Base-by-base conservation (phyloP, 139 green algal species). In the Astrephomene gubernaculifera region DNA sequence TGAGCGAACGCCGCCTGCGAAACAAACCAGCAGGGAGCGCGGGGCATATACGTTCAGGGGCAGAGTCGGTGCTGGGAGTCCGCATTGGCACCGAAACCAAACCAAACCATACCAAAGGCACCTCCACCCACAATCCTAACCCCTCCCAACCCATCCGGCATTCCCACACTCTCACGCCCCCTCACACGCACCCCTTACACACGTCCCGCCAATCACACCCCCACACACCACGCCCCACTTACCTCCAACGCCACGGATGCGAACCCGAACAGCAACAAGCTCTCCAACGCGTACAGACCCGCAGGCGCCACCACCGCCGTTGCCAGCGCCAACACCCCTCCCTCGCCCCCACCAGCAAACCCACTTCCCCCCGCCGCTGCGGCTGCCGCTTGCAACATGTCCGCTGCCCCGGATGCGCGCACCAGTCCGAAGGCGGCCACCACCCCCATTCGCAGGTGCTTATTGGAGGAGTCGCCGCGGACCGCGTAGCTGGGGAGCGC, bases 341-440 rank as follows among this genome's bases (percentile, higher is more conserved):
- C 35, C 38, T 19, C 71, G 9, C 72, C 29, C 25, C 38, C 33
- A n/a, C 8, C 72, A 27, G 35, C 74, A n/a, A n/a, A n/a, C n/a
- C n/a, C n/a, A n/a, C n/a, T n/a, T n/a, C n/a, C n/a, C n/a, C n/a
- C n/a, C 19, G n/a, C 43, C 24, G 31, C 39, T 1, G 39, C 31
- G 27, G 57, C 75, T 10, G 65, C 33, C 14, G 38, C 41, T 57
- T 92, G 83, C 57, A 90, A 71, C 19, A 86, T 45, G 41, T 90
- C 88, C 9, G 68, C 86, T 1, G 86, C 86, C 22, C 87, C 87
- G 0, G 87, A 52, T 0, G 89, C 91, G 9, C 89, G 83, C 64
- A 96, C 93, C 17, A 96, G 80, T 0, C 86, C 93, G 91, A 96
- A 96, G 1, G 91, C 93, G 8, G 87, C 90, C 8, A 96, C 91